Conservation (phyloP, 805 yeast genomes). For the Helenozyma baotianmanensis region DNA sequence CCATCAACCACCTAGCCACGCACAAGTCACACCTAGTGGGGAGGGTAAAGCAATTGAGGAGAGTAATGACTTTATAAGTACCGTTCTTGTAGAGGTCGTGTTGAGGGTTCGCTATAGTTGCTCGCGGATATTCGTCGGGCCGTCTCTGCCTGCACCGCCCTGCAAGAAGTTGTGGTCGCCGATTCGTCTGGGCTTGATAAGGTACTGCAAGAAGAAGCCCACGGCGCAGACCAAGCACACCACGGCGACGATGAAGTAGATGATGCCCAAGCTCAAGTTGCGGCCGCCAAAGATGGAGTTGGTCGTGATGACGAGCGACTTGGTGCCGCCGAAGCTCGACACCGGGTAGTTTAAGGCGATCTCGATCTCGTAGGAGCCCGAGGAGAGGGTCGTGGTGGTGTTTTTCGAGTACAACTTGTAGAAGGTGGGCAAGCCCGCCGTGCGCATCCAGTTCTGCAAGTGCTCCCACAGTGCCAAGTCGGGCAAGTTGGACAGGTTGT, state of each 20-base stretch:
- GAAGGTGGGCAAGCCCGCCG: slow-evolving; percentile 89
- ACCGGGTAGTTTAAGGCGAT: slow-evolving; percentile 82
- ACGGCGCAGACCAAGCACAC: slow-evolving; percentile 67
- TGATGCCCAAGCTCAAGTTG: slow-evolving; percentile 76
- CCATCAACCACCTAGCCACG: too few relatives aligned
- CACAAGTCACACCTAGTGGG: too few relatives aligned
- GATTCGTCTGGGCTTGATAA: slow-evolving; percentile 76
- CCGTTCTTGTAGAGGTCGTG: too few relatives aligned
- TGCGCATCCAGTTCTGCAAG: slow-evolving; percentile 96
- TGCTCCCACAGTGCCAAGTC: slow-evolving; percentile 73
- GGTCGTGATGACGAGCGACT: slow-evolving; percentile 76
- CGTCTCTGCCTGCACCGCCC: slow-evolving; percentile 15
- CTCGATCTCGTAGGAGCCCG: slow-evolving; percentile 67
- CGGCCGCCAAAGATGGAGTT: slow-evolving; percentile 84
- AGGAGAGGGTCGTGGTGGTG: slow-evolving; percentile 47
- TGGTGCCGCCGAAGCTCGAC: slow-evolving; percentile 80
- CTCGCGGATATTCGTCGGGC: slow-evolving; percentile 18
- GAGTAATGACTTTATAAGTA: too few relatives aligned
- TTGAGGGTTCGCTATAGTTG: too few relatives aligned
- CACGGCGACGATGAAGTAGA: slow-evolving; percentile 81
- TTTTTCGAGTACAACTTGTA: slow-evolving; percentile 78
- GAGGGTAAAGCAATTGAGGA: too few relatives aligned
- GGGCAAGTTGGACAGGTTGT: slow-evolving; percentile 77
- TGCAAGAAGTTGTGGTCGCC: slow-evolving; percentile 70
- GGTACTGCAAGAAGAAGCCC: slow-evolving; percentile 72